Conservation (phyloP, 306 rosid genomes). For the Vigna angularis region DNA sequence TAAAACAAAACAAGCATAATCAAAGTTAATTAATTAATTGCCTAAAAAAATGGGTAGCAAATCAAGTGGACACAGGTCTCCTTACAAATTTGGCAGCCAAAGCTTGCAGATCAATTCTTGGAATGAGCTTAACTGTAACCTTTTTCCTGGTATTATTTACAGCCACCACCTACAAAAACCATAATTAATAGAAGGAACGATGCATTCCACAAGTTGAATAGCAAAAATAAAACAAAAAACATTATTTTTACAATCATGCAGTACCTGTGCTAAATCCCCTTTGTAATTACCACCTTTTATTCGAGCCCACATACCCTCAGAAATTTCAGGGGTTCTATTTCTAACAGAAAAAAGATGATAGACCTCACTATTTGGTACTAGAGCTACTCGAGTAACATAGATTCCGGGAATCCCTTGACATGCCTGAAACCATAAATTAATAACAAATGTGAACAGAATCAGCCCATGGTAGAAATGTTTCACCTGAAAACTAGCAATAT, state of each 20-base stretch:
- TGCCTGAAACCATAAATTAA: conserved; percentile 57
- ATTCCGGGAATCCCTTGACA: conserved; percentile 84
- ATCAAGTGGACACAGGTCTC: conserved; percentile 26
- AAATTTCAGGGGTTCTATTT: conserved; percentile 60
- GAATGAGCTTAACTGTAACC: conserved; percentile 87
- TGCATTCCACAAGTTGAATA: conserved; percentile 24
- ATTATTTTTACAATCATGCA: conserved; percentile 34
- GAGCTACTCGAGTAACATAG: conserved; percentile 68
- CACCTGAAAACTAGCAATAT: neutral
- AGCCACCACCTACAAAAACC: conserved; percentile 67
- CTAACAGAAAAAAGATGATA: conserved; percentile 66
- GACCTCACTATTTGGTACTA: conserved; percentile 78
- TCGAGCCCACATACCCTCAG: conserved; percentile 87
- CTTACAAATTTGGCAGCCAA: conserved; percentile 93
- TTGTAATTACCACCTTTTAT: conserved; percentile 90
- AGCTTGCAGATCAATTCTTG: conserved; percentile 86
- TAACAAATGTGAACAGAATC: conserved; percentile 15
- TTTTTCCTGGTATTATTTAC: conserved; percentile 66
- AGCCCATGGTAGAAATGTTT: conserved; percentile 2
- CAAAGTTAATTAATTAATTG: too few relatives aligned
- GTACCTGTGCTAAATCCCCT: conserved; percentile 96
- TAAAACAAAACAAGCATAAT: too few relatives aligned
- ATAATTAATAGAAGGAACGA: conserved; percentile 39
- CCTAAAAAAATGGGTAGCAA: too few relatives aligned
- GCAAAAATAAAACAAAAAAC: conserved; percentile 29